Evolutionary conservation across 768 basidiomycete genomes (phyloP), one percentile per base, ranked within the genome.

Genomic region (Xerocomellus amylosporus): DNA sequence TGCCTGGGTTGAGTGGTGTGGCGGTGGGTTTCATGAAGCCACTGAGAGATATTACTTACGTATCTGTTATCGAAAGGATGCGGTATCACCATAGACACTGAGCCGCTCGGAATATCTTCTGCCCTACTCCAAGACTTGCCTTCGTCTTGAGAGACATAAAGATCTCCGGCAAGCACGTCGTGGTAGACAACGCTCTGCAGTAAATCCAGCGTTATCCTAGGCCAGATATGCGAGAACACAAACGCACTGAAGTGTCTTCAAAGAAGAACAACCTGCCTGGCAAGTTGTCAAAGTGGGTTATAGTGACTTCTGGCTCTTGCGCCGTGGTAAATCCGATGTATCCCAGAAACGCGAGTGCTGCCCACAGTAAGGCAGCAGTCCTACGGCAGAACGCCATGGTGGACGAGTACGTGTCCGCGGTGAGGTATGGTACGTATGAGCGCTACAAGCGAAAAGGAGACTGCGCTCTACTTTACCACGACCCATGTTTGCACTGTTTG

Each of bases 181-280:
- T 93, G 91, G 63, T 89, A 93, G 45, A 96, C 75, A n/a, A 86
- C 88, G 22, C 73, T 75, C 85, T 88, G 67, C 1, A 49, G 14
- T 14, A 14, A 47, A 39, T 0, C 2, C 3, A 44, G 19, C 12
- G 44, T 54, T 19, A 59, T 24, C 26, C 7, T 8, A 31, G 13
- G 28, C 2, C 20, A 41, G 19, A 46, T 31, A 28, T 22, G 30
- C n/a, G 19, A 28, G 22, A n/a, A 46, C n/a, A 41, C 19, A n/a
- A 24, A 76, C 87, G 62, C 61, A 95, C 95, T 30, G 86, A 72
- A 8, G 91, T 87, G 73, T 97, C 96, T 58, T 98, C 90, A 73
- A 98, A 97, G 79, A 93, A 98, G 75, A 88, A 90, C 49, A 96
- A 67, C 62, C 80, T 78, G 13, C 81, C 80, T 9, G 93, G 93